Evolutionary conservation across 306 rosid genomes (phyloP).

Genomic region (Fragaria nilgerrensis): DNA sequence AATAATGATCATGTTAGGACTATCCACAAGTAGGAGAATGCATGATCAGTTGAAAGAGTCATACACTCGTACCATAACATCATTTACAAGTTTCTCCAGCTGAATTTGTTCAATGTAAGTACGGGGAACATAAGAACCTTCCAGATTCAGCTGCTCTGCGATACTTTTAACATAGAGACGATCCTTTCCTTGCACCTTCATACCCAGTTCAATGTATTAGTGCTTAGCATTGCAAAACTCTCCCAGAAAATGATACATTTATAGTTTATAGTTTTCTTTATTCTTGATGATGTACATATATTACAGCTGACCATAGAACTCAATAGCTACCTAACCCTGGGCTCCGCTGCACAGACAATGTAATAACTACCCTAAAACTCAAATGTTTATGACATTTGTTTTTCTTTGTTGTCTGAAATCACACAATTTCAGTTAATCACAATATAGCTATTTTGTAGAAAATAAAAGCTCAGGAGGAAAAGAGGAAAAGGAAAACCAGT

Average conservation of each 20-base stretch:
- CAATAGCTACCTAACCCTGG: neutral
- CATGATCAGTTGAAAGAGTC: slow-evolving; percentile 19
- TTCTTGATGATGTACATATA: neutral
- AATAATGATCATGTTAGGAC: slow-evolving; percentile 42
- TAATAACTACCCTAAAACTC: neutral
- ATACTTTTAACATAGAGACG: slow-evolving; percentile 61
- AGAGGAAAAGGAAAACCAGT: neutral
- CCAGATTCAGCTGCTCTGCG: slow-evolving; percentile 76
- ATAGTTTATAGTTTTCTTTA: neutral
- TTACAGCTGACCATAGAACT: neutral
- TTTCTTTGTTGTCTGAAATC: neutral
- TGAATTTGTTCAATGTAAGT: slow-evolving; percentile 98
- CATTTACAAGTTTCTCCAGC: slow-evolving; percentile 93
- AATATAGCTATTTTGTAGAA: neutral
- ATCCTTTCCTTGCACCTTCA: slow-evolving; percentile 96
- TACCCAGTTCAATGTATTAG: slow-evolving; percentile 32
- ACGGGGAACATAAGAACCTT: slow-evolving; percentile 88
- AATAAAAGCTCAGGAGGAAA: neutral
- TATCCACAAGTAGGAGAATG: slow-evolving; percentile 21
- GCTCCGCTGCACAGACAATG: neutral
- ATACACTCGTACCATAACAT: slow-evolving; percentile 90
- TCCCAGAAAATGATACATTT: neutral
- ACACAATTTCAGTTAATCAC: neutral
- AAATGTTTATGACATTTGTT: too few relatives aligned
- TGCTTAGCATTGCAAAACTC: slow-evolving; percentile 10